Conservation (phyloP, 2,329 filamentous ascomycete genomes). For the Sphaerulina vaccinii region DNA sequence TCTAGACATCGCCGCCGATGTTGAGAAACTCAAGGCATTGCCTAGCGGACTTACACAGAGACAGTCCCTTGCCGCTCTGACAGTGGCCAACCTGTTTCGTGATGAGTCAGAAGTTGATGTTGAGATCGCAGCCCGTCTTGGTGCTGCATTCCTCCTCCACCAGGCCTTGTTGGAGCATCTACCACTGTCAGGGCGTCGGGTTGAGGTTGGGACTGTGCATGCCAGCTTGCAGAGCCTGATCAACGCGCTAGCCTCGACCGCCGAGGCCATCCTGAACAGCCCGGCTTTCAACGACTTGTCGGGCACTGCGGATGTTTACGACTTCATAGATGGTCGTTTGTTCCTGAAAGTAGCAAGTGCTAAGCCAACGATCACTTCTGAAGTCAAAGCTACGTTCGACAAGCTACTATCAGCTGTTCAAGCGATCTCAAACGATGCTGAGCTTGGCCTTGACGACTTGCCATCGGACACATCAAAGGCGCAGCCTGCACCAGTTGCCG, state of each 20-base stretch:
- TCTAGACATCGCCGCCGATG: slow-evolving; percentile 20
- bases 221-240: slow-evolving; percentile 25
- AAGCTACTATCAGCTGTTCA: slow-evolving; percentile 27
- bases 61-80: slow-evolving; percentile 30
- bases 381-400: slow-evolving; percentile 27
- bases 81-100: slow-evolving; percentile 26
- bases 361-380: slow-evolving; percentile 15
- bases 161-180: slow-evolving; percentile 33
- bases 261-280: slow-evolving; percentile 40
- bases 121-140: slow-evolving; percentile 15
- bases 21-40: slow-evolving; percentile 19
- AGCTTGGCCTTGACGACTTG: slow-evolving; percentile 3
- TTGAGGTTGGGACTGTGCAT: slow-evolving; percentile 18
- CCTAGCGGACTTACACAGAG: slow-evolving; percentile 27
- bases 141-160: slow-evolving; percentile 33
- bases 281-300: slow-evolving; percentile 15
- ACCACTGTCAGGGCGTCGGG: slow-evolving; percentile 33
- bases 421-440: slow-evolving; percentile 3
- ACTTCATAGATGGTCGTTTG: slow-evolving; percentile 57
- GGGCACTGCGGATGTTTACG: slow-evolving; percentile 47
- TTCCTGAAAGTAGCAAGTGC: slow-evolving; percentile 34
- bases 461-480: background rate
- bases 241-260: slow-evolving; percentile 39
- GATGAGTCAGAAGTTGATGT: slow-evolving; percentile 12
- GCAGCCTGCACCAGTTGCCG: background rate